Evolutionary conservation across 306 rosid genomes (phyloP), one percentile per base, ranked within the genome.

Genomic region (Abrus precatorius): DNA sequence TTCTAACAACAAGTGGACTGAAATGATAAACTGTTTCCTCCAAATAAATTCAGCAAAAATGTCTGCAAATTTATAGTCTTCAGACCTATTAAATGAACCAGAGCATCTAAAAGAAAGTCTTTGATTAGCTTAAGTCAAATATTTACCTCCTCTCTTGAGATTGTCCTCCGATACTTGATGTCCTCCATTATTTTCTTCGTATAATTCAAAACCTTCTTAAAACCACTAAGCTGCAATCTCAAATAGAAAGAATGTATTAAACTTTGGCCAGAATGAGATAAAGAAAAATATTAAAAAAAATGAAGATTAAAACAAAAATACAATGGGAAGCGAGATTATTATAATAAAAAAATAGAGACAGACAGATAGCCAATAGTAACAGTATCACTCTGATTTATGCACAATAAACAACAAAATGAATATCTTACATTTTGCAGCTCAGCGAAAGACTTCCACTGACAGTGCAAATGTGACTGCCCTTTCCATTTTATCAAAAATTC

Each of bases 401-500:
- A 75, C 6, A 84, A 78, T 20, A 82, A 80, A 65, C 48, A 73
- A 63, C 6, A 74, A 80, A 74, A 52, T 29, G 48, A 69, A 64
- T 79, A 76, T 43, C 91, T 82, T 93, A 96, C 99, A 69, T 90
- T 86, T 86, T 96, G 99, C 74, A 96, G 90, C 91, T 96, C 99
- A n/a, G 90, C 85, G 70, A 93, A 89, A 60, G 97, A 85, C 85
- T 92, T 96, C 99, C 99, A 96, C 56, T 92, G 97, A 83, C 99
- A 96, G 76, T 96, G 99, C 88, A 96, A 86, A 92, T 96, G 99
- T 41, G 99, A 96, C 56, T 90, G 98, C 85, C 99, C 98, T 87
- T 96, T 96, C 99, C 99, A 96, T 89, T 96, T 96, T 78, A 96
- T 96, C 78, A 92, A 83, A 80, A 93, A 96, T 80, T 96, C 99